These are phyloP conservation scores for Beauveria australis DNA, from an alignment of 2,329 filamentous ascomycete genomes.

Conservation along the genomic window DNA sequence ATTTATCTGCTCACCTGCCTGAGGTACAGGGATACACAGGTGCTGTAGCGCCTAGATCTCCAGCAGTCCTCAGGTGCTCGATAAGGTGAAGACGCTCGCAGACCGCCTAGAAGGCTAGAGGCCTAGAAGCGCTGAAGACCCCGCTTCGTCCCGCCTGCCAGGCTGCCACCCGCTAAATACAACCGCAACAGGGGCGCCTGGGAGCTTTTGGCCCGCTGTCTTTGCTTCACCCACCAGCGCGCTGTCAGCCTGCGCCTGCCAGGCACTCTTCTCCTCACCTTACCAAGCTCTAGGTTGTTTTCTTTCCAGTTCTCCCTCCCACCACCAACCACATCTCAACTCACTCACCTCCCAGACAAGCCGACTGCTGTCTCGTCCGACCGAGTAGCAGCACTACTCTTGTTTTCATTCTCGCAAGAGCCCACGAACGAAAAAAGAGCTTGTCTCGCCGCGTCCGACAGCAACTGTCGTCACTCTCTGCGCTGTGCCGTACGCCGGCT, in stretches of 20 bases:
- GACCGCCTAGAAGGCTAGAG: not conserved
- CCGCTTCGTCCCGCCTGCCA: conserved; percentile 1
- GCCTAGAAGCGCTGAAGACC: not conserved
- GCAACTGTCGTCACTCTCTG: conserved; percentile 13
- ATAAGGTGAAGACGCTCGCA: not conserved
- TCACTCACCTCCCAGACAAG: not conserved
- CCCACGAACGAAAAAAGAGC: not conserved
- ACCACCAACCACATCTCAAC: not conserved
- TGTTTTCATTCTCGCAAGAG: not conserved
- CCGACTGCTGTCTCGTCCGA: not conserved
- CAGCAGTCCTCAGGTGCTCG: too few species aligned
- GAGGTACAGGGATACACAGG: not conserved
- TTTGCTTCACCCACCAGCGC: not conserved
- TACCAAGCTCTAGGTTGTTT: conserved; percentile 11
- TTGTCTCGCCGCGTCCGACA: conserved; percentile 17
- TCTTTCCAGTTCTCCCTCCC: conserved; percentile 12
- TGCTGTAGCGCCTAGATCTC: too few species aligned
- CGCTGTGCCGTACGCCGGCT: conserved; percentile 19
- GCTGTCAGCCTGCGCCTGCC: not conserved
- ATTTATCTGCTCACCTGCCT: not conserved
- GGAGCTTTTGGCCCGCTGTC: not conserved
- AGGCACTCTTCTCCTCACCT: conserved; percentile 13
- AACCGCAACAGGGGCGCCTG: too few species aligned
- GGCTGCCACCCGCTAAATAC: not conserved
- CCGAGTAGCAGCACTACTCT: not conserved